These are phyloP conservation scores for Thermoascus crustaceus DNA, from an alignment of 2,329 filamentous ascomycete species.

Conservation along the genomic window DNA sequence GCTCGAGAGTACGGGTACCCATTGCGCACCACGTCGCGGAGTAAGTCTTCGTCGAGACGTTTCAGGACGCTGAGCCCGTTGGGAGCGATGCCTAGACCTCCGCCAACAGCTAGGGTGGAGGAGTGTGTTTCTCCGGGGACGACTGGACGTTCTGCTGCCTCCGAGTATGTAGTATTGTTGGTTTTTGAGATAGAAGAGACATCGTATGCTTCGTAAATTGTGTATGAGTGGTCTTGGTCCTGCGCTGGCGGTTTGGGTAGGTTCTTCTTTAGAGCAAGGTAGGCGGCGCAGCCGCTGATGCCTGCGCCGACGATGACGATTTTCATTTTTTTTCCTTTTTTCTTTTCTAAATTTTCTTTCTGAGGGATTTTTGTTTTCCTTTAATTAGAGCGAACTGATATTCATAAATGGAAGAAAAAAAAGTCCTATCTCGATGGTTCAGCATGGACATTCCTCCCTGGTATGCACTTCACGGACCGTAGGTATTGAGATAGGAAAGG, in stretches of 20 bases:
- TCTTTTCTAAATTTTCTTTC: neutral
- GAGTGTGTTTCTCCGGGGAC: conserved; percentile 18
- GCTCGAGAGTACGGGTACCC: conserved; percentile 28
- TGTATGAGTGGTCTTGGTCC: conserved; percentile 20
- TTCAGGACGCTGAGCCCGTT: conserved; percentile 34
- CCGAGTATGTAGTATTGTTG: conserved; percentile 14
- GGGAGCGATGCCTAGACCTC: conserved; percentile 30
- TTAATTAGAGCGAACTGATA: too few relatives aligned
- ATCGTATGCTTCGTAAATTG: conserved; percentile 35
- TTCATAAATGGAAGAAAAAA: too few relatives aligned
- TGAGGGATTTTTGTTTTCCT: too few relatives aligned
- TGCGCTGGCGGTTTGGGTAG: conserved; percentile 18
- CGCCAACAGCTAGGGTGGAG: conserved; percentile 29
- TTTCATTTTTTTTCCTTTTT: conserved; percentile 24
- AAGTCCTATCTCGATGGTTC: too few relatives aligned
- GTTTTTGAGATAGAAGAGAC: too few relatives aligned
- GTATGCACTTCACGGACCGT: too few relatives aligned
- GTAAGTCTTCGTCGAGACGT: conserved; percentile 28
- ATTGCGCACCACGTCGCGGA: conserved; percentile 22
- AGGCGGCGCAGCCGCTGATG: conserved; percentile 33
- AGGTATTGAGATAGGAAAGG: too few relatives aligned
- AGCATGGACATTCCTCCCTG: too few relatives aligned
- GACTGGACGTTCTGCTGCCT: conserved; percentile 12
- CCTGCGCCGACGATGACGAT: conserved; percentile 38
- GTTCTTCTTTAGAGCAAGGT: conserved; percentile 34